A percentile compares a stretch with the other conserved stretches of the same genome.
phyloP scores from a whole-genome alignment of 1,284 basidiomycete species.

The Microbotryum silenes-acaulis region DNA sequence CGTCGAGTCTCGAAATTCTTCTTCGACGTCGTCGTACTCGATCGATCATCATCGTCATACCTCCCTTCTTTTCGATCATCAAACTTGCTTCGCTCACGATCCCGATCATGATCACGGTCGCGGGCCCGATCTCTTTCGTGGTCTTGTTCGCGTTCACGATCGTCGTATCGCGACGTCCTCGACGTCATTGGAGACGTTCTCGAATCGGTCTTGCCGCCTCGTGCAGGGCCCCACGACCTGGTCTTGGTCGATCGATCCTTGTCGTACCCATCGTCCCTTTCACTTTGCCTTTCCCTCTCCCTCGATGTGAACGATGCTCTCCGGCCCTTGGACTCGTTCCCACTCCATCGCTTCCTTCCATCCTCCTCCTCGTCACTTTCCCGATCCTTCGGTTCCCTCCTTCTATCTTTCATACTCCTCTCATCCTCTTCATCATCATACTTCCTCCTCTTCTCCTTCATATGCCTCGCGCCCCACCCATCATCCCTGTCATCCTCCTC shows the following conservation, averaged over 20 bases:
- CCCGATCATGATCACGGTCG: neutral
- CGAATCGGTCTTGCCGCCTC: neutral
- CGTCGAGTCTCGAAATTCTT: neutral
- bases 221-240: neutral
- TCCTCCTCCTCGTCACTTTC: no score
- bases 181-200: neutral
- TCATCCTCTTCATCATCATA: neutral
- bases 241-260: neutral
- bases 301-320: neutral
- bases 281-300: neutral
- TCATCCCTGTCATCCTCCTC: neutral
- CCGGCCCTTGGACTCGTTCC: neutral
- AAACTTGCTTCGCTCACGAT: constrained; percentile 8
- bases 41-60: neutral
- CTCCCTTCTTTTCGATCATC: constrained; percentile 2
- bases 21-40: constrained; percentile 1
- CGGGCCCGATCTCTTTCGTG: neutral
- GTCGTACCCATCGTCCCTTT: constrained; percentile 4
- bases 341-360: neutral
- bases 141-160: neutral
- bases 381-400: neutral
- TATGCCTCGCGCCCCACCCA: neutral
- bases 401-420: neutral
- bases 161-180: constrained; percentile 1
- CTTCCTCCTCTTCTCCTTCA: neutral